Base-by-base conservation (phyloP, 768 basidiomycete species). In the Asterophora lycoperdoides region DNA sequence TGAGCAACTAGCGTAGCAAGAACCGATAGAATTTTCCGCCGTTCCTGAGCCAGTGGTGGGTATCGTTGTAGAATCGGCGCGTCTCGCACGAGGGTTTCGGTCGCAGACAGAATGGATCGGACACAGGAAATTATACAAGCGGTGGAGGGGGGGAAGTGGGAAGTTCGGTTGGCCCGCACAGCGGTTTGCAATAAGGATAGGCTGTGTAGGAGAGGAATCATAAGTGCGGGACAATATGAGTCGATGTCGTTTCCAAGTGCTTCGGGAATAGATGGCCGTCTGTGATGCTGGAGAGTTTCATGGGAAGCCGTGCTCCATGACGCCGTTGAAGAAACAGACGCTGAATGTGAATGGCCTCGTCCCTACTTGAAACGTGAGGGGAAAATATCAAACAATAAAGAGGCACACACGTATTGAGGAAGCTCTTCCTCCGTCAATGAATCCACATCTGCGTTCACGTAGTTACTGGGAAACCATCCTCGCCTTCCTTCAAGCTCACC, bases 391-490 rank as follows among this genome's bases (percentile, higher is more conserved):
- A 32, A 47, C 37, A 17, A 30, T 5, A 61, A 49, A 51, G 28
- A 39, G 45, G 19, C 33, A 60, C 69, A 60, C 49, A 83, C 73
- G 55, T 75, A 73, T 49, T 68, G 67, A 37, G 77, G 66, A 17
- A 79, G 68, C 49, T 83, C 77, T 59, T 86, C 83, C 53, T 70
- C 79, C 4, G 74, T 76, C 51, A 84, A 60, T 33, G 80, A 73
- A 44, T 74, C 75, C 43, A 78, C 71, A 55, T 86, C 83, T 13
- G 78, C 70, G 56, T 83, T 85, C 55, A 91, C 89, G 69, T 96
- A 98, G 68, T 98, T 99, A 60, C 91, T 93, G 15, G 96, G 96
- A 68, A 98, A 98, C 96, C 96, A 99, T 10, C 96, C 96, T 58
- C 94, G 73, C 52, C 84, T 71, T 2, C 84, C 88, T 30, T 92